phyloP scores from a whole-genome alignment of 2,329 filamentous ascomycete genomes.

The Fusarium globosum region DNA sequence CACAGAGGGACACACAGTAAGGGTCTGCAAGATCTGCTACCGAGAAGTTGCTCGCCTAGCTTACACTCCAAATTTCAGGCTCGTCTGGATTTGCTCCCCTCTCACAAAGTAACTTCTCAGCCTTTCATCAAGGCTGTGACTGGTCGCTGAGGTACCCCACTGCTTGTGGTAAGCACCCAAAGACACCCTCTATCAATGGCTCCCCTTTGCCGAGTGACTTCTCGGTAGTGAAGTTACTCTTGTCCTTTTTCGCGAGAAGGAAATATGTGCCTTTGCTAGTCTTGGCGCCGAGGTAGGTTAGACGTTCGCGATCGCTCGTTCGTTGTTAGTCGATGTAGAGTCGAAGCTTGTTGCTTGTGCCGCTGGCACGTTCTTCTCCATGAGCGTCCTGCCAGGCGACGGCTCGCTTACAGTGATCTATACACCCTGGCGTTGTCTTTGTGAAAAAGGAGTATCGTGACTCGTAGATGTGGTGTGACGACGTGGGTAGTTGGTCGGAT shows the following conservation, averaged over 20 bases:
- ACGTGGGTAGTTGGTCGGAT: neutral
- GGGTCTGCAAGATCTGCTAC: neutral
- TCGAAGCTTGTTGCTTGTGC: neutral
- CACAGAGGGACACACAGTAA: neutral
- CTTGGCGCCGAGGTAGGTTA: too few species aligned
- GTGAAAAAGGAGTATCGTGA: too few species aligned
- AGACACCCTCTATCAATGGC: too few species aligned
- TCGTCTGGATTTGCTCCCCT: neutral
- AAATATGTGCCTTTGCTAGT: fast-evolving
- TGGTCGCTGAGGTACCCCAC: too few species aligned
- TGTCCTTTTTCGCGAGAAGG: neutral
- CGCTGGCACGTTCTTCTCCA: too few species aligned
- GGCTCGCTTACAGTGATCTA: too few species aligned
- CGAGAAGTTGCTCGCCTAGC: neutral
- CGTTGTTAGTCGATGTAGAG: neutral
- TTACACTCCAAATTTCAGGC: neutral
- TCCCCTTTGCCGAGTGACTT: neutral
- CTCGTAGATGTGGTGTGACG: neutral
- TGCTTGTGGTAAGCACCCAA: too few species aligned
- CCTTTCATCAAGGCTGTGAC: too few species aligned
- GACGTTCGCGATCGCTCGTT: neutral
- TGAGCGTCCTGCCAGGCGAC: too few species aligned
- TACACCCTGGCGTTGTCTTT: too few species aligned
- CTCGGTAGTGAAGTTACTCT: neutral
- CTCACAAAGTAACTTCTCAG: neutral